Percentiles rank a stretch among this genome's conserved stretches.
These are phyloP conservation scores for Alternaria sp. DNA, from an alignment of 2,329 filamentous ascomycete species.

Conservation along the genomic window DNA sequence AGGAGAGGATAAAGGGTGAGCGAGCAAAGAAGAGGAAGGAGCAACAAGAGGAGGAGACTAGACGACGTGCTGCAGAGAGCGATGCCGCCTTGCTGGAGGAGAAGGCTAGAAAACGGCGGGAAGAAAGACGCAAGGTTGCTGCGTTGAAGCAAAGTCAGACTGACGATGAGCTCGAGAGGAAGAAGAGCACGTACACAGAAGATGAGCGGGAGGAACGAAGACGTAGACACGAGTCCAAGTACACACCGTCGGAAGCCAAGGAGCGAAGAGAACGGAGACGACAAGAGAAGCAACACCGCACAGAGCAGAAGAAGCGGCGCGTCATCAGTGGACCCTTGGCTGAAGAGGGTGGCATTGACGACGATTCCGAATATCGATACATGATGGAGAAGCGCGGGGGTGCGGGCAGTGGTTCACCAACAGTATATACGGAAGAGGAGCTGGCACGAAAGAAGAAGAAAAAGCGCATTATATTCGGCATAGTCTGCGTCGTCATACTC, in stretches of 20 bases:
- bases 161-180: slow-evolving; percentile 39
- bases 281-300: slow-evolving; percentile 50
- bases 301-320: slow-evolving; percentile 49
- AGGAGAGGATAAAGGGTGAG: slow-evolving; percentile 45
- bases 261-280: slow-evolving; percentile 51
- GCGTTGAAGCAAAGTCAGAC: slow-evolving; percentile 31
- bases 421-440: slow-evolving; percentile 52
- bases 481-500: slow-evolving; percentile 50
- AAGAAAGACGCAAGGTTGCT: slow-evolving; percentile 45
- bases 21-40: slow-evolving; percentile 51
- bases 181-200: slow-evolving; percentile 39
- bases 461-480: slow-evolving; percentile 63
- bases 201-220: slow-evolving; percentile 43
- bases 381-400: slow-evolving; percentile 56
- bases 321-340: slow-evolving; percentile 59
- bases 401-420: slow-evolving; percentile 48
- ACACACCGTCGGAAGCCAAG: slow-evolving; percentile 52
- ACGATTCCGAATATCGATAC: slow-evolving; percentile 53
- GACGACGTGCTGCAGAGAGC: slow-evolving; percentile 31
- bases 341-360: slow-evolving; percentile 56
- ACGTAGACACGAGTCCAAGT: slow-evolving; percentile 40
- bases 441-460: slow-evolving; percentile 52
- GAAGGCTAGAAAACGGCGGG: slow-evolving; percentile 38
- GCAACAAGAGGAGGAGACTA: slow-evolving; percentile 49
- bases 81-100: slow-evolving; percentile 37